Evolutionary conservation across 495 filamentous ascomycete species (phyloP).

Genomic region (Penicillium angulare): DNA sequence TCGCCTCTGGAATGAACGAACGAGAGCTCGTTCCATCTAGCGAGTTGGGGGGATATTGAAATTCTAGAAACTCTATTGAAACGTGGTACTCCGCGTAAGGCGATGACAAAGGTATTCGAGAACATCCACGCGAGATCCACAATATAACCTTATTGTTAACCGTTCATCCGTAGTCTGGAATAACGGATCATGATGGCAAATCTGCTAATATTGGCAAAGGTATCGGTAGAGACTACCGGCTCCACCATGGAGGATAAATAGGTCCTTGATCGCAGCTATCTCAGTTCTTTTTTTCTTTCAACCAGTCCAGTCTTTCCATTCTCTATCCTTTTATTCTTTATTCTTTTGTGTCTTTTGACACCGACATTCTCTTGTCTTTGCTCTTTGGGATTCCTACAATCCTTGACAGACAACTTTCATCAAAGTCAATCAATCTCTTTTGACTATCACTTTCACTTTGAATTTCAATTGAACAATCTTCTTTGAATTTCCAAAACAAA

Average conservation of each 20-base stretch:
- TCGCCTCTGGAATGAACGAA: conserved; percentile 1
- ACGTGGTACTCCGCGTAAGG: background rate
- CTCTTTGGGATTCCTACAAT: too few relatives aligned
- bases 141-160: conserved; percentile 3
- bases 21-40: background rate
- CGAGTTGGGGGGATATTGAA: background rate
- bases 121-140: background rate
- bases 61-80: background rate
- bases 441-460: conserved; percentile 4
- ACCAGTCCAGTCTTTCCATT: conserved; percentile 15
- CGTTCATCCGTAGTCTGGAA: too few relatives aligned
- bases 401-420: conserved; percentile 21
- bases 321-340: conserved; percentile 9
- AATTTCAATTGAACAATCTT: background rate
- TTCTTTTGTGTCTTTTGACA: conserved; percentile 6
- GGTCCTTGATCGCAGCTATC: background rate
- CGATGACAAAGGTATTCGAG: background rate
- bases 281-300: conserved; percentile 9
- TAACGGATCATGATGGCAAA: too few relatives aligned
- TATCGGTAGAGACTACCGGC: background rate
- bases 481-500: too few relatives aligned
- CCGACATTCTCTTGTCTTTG: conserved; percentile 18
- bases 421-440: conserved; percentile 18
- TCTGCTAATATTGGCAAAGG: background rate
- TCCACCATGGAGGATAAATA: conserved; percentile 20